Percentiles rank a stretch among this genome's conserved stretches.
Conservation (phyloP, 441 rosid species). For the Mallotus japonicus region DNA sequence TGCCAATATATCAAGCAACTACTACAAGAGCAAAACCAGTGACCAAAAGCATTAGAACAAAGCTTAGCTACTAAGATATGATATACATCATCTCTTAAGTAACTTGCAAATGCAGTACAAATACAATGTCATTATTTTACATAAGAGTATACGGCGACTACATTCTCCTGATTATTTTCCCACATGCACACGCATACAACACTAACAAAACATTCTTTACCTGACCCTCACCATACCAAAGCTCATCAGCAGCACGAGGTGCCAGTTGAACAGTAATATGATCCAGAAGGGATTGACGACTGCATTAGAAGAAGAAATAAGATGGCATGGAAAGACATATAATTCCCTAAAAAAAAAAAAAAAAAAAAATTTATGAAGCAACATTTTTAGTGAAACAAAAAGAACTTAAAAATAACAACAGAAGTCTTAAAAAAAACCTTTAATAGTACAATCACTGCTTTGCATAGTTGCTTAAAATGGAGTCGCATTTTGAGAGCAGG, state of each 20-base stretch:
- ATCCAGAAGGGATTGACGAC: conserved; percentile 86
- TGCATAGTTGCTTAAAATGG: not conserved
- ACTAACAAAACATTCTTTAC: conserved; percentile 38
- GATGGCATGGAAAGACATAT: not conserved
- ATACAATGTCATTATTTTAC: too few relatives aligned
- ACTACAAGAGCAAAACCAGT: too few relatives aligned
- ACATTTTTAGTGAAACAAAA: not conserved
- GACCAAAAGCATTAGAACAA: too few relatives aligned
- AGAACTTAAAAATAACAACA: not conserved
- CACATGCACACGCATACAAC: not conserved
- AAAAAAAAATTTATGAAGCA: conserved; percentile 7
- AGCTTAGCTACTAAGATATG: too few relatives aligned
- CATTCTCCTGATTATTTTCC: not conserved
- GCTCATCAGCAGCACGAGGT: conserved; percentile 95
- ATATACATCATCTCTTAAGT: too few relatives aligned
- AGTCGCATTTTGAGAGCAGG: not conserved
- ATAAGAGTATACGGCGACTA: not conserved
- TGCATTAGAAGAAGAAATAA: conserved; percentile 34
- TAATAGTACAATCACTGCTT: not conserved
- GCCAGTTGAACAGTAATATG: conserved; percentile 92
- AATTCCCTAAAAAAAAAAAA: not conserved
- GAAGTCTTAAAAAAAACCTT: not conserved
- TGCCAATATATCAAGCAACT: too few relatives aligned
- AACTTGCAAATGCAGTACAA: too few relatives aligned
- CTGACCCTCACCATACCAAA: conserved; percentile 84